Base-by-base conservation (phyloP, 2,329 filamentous ascomycete genomes). In the Diaporthe aspalathi region DNA sequence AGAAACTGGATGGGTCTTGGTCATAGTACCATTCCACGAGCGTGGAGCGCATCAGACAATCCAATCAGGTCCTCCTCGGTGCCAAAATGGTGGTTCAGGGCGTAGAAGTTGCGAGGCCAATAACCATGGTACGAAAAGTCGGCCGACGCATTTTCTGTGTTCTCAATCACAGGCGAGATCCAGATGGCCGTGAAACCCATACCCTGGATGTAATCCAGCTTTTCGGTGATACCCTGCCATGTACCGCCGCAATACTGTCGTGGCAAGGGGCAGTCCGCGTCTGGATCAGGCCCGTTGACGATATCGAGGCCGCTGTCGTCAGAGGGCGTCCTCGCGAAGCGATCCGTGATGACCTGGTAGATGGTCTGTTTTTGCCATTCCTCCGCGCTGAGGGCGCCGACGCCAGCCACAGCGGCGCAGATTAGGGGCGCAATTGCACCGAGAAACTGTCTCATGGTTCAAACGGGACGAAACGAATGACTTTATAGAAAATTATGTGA, bases 21-120 rank as follows among this genome's bases (percentile, higher is more conserved):
- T 12, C 20, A 63, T 27, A 17, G n/a, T 49, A 63, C 57, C 53
- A 82, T 81, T 53, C 75, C 75, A 78, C 80, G 11, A 0, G 20
- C 14, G 11, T 52, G 38, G 40, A 29, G 57, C 27, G 72, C 67
- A 40, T 49, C 22, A 7, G 67, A 45, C 5, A 68, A 53, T 1
- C 20, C 67, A 6, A 57, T 68, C 4, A 68, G 53, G 5, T 68
- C 67, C 38, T 68, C 52, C 20, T 45, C 53, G 5, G 67, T 68
- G 1, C 67, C 67, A 20, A 68, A 68, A 40, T 68, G 54, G n/a
- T 32, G 40, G n/a, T 68, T 68, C 20, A 68, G 53, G 14, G 43
- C 53, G 29, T 68, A 60, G 24, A 60, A 57, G 8, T 68, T 50
- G 16, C 40, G 43, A 7, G 54, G 67, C 38, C 52, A 68, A 27